These are phyloP conservation scores for Daldinia grandis DNA, from an alignment of 495 filamentous ascomycete genomes.

Conservation along the genomic window DNA sequence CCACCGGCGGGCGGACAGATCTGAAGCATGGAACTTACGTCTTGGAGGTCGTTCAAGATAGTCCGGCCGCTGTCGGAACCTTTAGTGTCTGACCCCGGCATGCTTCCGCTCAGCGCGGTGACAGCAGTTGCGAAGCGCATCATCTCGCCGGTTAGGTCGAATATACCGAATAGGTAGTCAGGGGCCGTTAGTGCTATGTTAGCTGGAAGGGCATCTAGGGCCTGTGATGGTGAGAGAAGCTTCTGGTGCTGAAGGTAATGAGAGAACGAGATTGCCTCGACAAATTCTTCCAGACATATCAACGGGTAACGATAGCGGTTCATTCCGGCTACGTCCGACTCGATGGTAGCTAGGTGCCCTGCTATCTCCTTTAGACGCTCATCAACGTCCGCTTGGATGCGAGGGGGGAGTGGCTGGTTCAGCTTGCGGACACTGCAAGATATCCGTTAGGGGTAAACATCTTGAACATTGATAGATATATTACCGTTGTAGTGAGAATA, in stretches of 20 bases:
- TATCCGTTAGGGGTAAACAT: conserved; percentile 18
- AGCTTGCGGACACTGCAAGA: conserved; percentile 67
- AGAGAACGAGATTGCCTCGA: conserved; percentile 84
- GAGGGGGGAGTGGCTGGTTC: conserved; percentile 67
- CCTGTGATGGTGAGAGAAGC: conserved; percentile 71
- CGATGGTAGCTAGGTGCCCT: conserved; percentile 69
- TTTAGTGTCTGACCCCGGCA: conserved; percentile 30
- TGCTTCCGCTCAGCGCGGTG: conserved; percentile 68
- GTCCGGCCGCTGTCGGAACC: conserved; percentile 45
- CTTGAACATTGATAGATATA: background rate
- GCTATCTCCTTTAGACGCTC: conserved; percentile 71
- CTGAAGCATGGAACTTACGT: conserved; percentile 77
- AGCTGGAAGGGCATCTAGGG: conserved; percentile 58
- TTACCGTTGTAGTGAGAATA: conserved; percentile 92
- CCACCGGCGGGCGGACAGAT: conserved; percentile 63
- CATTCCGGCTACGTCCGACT: conserved; percentile 75
- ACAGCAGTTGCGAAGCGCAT: conserved; percentile 93
- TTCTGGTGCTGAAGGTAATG: conserved; percentile 84
- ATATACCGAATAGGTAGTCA: conserved; percentile 91
- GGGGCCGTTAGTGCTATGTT: conserved; percentile 73
- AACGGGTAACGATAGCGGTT: conserved; percentile 91
- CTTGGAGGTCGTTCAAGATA: conserved; percentile 79
- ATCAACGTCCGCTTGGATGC: conserved; percentile 70
- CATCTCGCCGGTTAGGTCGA: conserved; percentile 91
- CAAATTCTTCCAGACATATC: conserved; percentile 87